A percentile compares a stretch with the other conserved stretches of the same genome.
Conservation (phyloP, 495 filamentous ascomycete species). For the Staphylotrichum longicolle region DNA sequence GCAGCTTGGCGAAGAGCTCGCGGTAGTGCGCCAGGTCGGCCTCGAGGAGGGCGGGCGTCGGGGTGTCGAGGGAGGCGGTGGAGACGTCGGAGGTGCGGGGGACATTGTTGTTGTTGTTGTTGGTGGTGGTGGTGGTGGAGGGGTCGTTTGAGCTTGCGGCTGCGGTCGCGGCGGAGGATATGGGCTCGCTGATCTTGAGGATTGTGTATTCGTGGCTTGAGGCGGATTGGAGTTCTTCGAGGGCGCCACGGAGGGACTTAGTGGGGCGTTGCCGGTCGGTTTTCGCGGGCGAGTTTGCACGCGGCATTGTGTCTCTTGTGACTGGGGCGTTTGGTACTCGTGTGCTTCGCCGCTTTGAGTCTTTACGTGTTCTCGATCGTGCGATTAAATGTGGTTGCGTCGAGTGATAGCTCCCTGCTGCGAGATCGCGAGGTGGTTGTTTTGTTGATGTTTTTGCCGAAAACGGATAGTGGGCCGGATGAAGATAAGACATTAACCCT, state of each 20-base stretch:
- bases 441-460: conserved; percentile 21
- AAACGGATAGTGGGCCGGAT: conserved; percentile 1
- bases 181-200: conserved; percentile 71
- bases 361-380: too few relatives aligned
- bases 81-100: conserved; percentile 68
- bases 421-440: conserved; percentile 3
- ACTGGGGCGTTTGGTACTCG: too few relatives aligned
- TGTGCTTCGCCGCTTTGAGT: too few relatives aligned
- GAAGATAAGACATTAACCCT: background rate
- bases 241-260: conserved; percentile 29
- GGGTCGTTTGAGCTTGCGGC: conserved; percentile 8
- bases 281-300: conserved; percentile 16
- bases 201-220: conserved; percentile 61
- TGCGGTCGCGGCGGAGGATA: conserved; percentile 39
- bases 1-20: conserved; percentile 92
- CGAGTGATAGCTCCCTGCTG: too few relatives aligned
- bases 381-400: too few relatives aligned
- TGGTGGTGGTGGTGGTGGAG: conserved; percentile 39
- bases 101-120: conserved; percentile 22
- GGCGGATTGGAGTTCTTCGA: conserved; percentile 39
- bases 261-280: conserved; percentile 21
- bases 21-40: conserved; percentile 88
- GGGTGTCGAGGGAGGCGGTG: conserved; percentile 58
- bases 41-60: conserved; percentile 72
- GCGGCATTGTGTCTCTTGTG: conserved; percentile 12